Evolutionary conservation across 129 eudicot species (phyloP), one percentile per base, ranked within the genome.

Genomic region (Apium graveolens): DNA sequence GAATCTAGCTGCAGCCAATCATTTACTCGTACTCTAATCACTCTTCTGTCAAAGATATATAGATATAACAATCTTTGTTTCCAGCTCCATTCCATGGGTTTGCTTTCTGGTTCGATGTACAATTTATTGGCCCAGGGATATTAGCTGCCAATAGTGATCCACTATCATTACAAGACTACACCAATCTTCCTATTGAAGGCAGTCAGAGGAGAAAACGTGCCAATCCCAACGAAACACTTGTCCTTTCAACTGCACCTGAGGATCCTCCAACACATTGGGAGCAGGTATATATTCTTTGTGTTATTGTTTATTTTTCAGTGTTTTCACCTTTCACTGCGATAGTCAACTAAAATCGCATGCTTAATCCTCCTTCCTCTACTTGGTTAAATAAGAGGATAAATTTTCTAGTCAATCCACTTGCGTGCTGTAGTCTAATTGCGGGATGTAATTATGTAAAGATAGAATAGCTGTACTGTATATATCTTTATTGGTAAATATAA

Each of bases 211-310:
- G 82, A 89, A 91, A 87, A 74, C 97, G 96, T 41, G 84, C 93
- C 74, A 87, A 90, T 94, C 96, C 93, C 20, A 80, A 46, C 81
- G 90, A 94, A 37, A 87, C 87, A 35, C 96, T 94, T 87, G 90
- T 94, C 79, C 91, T 94, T 35, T 94, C 98, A 71, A 94, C 98
- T 46, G 98, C 98, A 79, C 98, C 98, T 4, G 98, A 94, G 89
- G 92, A 90, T 83, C 98, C 97, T 26, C 96, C 97, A 79, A 94
- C 98, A 71, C 98, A 94, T 81, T 94, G 98, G 98, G 97, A 94
- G 81, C 98, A 94, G 92, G 98, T 93, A 85, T 24, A 5, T 11
- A 66, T 65, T n/a, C 72, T 21, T 78, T 2, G 13, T 66, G 24
- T 66, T 31, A 16, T n/a, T 66, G 70, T 73, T 41, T 27, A 13